Evolutionary conservation across 164 flowering plant species (phyloP), one percentile per base, ranked within the genome.

Genomic region (Vitis amurensis): DNA sequence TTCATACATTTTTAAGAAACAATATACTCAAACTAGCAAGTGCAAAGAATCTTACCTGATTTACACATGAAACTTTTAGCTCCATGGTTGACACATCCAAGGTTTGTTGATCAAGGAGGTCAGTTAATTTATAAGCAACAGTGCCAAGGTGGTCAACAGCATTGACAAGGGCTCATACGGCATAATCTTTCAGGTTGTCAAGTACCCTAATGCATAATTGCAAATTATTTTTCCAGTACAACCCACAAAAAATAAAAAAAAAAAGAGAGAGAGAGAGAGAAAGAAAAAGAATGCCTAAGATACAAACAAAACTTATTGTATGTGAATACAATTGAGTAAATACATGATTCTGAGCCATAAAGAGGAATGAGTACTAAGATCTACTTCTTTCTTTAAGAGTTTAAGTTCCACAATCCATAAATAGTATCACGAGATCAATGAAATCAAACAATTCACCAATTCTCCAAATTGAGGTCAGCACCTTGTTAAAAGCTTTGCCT

Each of bases 101-200:
- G 15, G 88, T 69, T 79, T 96, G 95, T 74, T 93, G 95, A 77
- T 96, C 97, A 68, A 96, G 83, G 75, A 96, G 84, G 63, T 93
- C 99, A 50, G 84, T 87, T 70, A 96, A 80, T 69, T 96, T 96
- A 85, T 81, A 93, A 15, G 99, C 97, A 75, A 96, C 97, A 66
- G 97, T 93, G 48, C 98, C 99, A 70, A 96, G 95, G 76, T 96
- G 99, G 82, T 96, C 99, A 68, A 96, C 94, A 62, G 98, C 93
- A 85, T 96, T 96, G 29, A 96, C 99, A 37, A 96, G 90, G 59
- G 98, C 98, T 71, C 89, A 70, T 13, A 96, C 94, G 59, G 97
- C 86, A 85, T 96, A 96, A 76, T 92, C 98, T 76, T 96, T 96
- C 74, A 96, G 83, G 80, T 91, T 91, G 70, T 93, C 97, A 64